Percentiles rank a stretch among this genome's conserved stretches.
phyloP scores from a whole-genome alignment of 352 stramenopile species.

The Phytophthora tubulina region DNA sequence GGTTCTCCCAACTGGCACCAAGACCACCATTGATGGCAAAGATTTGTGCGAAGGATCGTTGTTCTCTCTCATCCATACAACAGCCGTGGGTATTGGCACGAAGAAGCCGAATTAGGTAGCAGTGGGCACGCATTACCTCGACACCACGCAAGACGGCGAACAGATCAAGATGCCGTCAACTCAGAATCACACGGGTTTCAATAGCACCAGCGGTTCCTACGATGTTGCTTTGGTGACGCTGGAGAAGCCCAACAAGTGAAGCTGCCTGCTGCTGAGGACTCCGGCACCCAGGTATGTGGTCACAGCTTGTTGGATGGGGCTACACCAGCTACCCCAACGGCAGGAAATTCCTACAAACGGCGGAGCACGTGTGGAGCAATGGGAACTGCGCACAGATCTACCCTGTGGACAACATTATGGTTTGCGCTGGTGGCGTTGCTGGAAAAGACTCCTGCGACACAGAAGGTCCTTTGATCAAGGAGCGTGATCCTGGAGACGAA shows the following conservation, averaged over 20 bases:
- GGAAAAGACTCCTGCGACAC: constrained; percentile 58
- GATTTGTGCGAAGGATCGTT: too few relatives aligned
- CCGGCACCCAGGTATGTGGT: constrained; percentile 26
- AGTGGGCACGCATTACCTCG: neutral
- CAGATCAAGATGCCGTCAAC: neutral
- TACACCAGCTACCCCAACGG: constrained; percentile 34
- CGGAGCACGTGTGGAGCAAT: constrained; percentile 40
- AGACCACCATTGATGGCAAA: too few relatives aligned
- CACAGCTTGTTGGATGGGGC: constrained; percentile 46
- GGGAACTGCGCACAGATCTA: constrained; percentile 38
- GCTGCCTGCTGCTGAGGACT: constrained; percentile 39
- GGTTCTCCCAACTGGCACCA: too few relatives aligned
- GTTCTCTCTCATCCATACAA: too few relatives aligned
- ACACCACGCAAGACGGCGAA: neutral
- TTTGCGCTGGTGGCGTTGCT: constrained; percentile 24
- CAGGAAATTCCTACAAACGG: constrained; percentile 32
- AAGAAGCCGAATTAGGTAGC: too few relatives aligned
- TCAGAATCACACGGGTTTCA: constrained; percentile 4
- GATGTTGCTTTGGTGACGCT: constrained; percentile 6
- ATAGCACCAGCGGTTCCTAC: neutral
- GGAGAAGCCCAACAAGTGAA: constrained; percentile 9
- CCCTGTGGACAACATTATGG: constrained; percentile 38
- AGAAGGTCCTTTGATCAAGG: constrained; percentile 51
- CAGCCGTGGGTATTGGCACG: too few relatives aligned
- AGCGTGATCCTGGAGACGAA: constrained; percentile 9